Conservation (phyloP, 2,329 filamentous ascomycete genomes). For the Zalaria obscura region DNA sequence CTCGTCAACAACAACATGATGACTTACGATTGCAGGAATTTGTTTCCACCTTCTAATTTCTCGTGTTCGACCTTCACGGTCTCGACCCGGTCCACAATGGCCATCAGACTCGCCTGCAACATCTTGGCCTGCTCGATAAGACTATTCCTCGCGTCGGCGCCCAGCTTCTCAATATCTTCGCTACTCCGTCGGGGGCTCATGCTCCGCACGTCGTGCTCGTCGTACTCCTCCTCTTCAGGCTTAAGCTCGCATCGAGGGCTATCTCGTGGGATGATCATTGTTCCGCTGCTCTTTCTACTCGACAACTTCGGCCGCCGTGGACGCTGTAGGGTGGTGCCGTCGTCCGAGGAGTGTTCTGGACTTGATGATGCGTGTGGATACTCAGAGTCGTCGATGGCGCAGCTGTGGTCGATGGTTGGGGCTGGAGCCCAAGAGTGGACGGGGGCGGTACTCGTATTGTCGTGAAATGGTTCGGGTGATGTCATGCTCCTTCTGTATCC, state of each 20-base stretch:
- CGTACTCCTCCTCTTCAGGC: slow-evolving; percentile 56
- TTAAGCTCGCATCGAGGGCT: slow-evolving; percentile 51
- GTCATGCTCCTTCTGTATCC: too few relatives aligned
- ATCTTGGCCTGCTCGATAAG: slow-evolving; percentile 67
- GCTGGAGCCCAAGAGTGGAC: too few relatives aligned
- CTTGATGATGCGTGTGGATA: too few relatives aligned
- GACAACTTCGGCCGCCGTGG: slow-evolving; percentile 49
- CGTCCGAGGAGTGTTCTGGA: background rate
- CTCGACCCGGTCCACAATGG: slow-evolving; percentile 86
- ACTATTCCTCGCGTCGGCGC: slow-evolving; percentile 60
- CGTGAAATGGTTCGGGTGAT: too few relatives aligned
- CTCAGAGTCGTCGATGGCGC: too few relatives aligned
- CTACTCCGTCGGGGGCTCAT: slow-evolving; percentile 91
- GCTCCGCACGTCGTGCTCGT: slow-evolving; percentile 75
- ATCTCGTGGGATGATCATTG: slow-evolving; percentile 64
- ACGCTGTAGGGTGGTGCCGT: background rate
- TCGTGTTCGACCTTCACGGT: slow-evolving; percentile 89
- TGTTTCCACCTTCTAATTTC: slow-evolving; percentile 93
- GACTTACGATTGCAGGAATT: slow-evolving; percentile 62
- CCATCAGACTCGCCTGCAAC: slow-evolving; percentile 77
- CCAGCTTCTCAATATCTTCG: slow-evolving; percentile 78
- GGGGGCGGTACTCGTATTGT: too few relatives aligned
- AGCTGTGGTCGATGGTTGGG: too few relatives aligned
- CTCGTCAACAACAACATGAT: background rate
- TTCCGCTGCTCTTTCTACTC: slow-evolving; percentile 63